Evolutionary conservation across 352 stramenopile genomes (phyloP), one percentile per base, ranked within the genome.

Genomic region (Phytopythium cucurbitacearum): DNA sequence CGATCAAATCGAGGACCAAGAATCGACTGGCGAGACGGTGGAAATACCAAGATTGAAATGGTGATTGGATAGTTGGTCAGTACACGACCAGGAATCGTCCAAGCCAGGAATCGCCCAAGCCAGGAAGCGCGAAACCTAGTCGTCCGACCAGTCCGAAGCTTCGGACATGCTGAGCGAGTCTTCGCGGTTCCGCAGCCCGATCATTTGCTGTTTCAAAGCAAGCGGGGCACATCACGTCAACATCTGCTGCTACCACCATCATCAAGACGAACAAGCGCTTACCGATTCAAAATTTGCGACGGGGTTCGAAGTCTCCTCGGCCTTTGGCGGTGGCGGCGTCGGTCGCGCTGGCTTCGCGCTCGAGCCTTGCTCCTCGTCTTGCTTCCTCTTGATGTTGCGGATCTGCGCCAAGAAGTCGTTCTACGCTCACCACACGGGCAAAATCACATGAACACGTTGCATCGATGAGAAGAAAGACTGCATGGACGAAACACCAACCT

Each of bases 141-240:
- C 76, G 47, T 95, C 85, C 16, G 85, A 95, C 85, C 85, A 95
- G 56, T 95, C 85, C 3, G 85, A 95, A 6, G 80, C 79, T 59
- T 91, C 80, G 11, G 82, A 93, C 72, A 95, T 76, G 45, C 78
- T 89, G 48, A 95, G 51, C 34, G 85, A 95, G 51, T 87, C 80
- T 34, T 71, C 63, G 16, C 81, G 79, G 51, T 87, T 68, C n/a
- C 83, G 82, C 13, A 95, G 50, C 32, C 85, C 85, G 39, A 86
- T 60, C 65, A 95, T 93, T 89, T 92, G 80, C 85, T 95, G 56
- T 28, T 28, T 28, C 53, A 70, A 37, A 43, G 33, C 3, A 3
- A 47, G 34, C 36, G 4, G 16, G 41, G 38, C 5, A 65, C 33
- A 33, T 40, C 12, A 48, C 37, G n/a, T 53, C 11, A 53, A 49